Evolutionary conservation across 169 alveolate genomes (phyloP), one percentile per base, ranked within the genome.

Genomic region (Perkinsus olseni): DNA sequence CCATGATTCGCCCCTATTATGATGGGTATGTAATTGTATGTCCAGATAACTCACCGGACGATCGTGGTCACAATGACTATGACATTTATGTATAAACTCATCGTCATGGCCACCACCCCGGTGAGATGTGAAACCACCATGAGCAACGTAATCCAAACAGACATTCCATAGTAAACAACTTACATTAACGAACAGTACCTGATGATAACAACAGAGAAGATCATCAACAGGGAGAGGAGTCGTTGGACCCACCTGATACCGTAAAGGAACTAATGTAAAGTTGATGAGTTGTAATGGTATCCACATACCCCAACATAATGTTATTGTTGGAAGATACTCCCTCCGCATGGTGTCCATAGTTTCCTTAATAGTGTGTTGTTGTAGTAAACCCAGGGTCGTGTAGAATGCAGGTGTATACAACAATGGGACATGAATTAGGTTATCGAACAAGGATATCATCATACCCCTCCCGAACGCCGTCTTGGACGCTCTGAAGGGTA

Each of bases 301-400:
- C 93, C 93, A 91, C 93, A 91, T 91, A 31, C 74, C 28, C 74
- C 93, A 91, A 39, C 82, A 40, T 48, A 51, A 48, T 4, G 74
- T 17, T 37, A 48, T 28, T 17, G 74, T 39, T 36, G 36, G 40
- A 20, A 21, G 3, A 37, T 38, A 91, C 74, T 36, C 36, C n/a
- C 39, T 39, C 48, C 6, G 24, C 93, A 91, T 91, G 8, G 48
- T 62, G 28, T 39, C 48, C 38, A 17, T 91, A 0, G 62, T 91
- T n/a, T 91, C 93, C 74, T 8, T 36, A 74, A 1, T 8, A 28
- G 34, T 38, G 28, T 74, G 38, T 38, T 36, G 45, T 62, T 91
- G 93, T 38, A 91, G 8, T 11, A 38, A 1, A 17, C 93, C 93
- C 11, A 91, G 6, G 11, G 93, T 91, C 20, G 38, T 34, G n/a